phyloP scores from a whole-genome alignment of 495 filamentous ascomycete species.

The Sabuloglossum arenarium region DNA sequence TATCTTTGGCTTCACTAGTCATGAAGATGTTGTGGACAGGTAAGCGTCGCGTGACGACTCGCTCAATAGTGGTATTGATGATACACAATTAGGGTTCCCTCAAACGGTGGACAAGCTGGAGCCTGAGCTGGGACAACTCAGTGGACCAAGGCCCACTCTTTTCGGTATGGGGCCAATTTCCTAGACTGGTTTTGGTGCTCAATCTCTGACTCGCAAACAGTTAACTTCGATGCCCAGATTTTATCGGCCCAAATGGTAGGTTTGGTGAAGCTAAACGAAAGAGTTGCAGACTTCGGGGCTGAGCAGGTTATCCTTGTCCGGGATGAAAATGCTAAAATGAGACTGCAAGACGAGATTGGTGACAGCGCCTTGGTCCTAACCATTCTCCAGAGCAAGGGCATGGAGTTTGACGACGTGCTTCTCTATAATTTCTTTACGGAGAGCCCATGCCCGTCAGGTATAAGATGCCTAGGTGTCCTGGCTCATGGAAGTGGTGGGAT shows the following conservation, averaged over 20 bases:
- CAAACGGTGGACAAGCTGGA: conserved; percentile 21
- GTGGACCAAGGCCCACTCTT: conserved; percentile 20
- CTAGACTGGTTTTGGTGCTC: too few species aligned
- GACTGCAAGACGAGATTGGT: conserved; percentile 14
- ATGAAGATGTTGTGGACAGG: conserved; percentile 15
- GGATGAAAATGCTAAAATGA: conserved; percentile 16
- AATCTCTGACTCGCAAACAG: too few species aligned
- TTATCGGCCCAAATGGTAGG: conserved; percentile 14
- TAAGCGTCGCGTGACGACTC: not conserved
- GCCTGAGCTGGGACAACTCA: conserved; percentile 19
- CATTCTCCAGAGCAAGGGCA: conserved; percentile 24
- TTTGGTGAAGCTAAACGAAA: conserved; percentile 12
- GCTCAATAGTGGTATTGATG: too few species aligned
- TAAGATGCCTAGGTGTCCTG: conserved; percentile 4
- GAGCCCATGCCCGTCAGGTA: not conserved
- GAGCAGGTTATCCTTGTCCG: conserved; percentile 25
- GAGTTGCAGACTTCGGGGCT: conserved; percentile 20
- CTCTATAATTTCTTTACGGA: conserved; percentile 18
- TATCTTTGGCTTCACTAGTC: conserved; percentile 20
- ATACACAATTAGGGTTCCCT: conserved; percentile 15
- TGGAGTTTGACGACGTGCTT: conserved; percentile 26
- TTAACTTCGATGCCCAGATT: conserved; percentile 13
- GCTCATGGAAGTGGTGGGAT: not conserved
- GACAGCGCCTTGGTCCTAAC: conserved; percentile 20
- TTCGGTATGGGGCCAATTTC: conserved; percentile 16